phyloP scores from a whole-genome alignment of 2,329 filamentous ascomycete genomes.

The Daldinia sp. region DNA sequence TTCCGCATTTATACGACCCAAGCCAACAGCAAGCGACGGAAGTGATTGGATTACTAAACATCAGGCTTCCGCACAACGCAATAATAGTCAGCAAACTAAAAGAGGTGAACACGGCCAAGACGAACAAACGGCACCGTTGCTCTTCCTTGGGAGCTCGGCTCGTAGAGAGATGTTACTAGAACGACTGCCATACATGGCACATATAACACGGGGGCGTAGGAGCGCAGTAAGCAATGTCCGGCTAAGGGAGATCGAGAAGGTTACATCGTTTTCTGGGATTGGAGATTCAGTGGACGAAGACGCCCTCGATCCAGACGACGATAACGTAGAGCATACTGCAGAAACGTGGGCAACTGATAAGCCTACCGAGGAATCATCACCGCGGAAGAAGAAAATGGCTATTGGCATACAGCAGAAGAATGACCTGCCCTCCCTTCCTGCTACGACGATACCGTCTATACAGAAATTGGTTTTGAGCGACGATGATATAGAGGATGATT shows the following conservation, averaged over 20 bases:
- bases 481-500: conserved; percentile 84
- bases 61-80: conserved; percentile 37
- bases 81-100: conserved; percentile 37
- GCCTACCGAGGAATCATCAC: conserved; percentile 66
- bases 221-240: conserved; percentile 53
- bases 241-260: conserved; percentile 72
- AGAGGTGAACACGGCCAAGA: conserved; percentile 45
- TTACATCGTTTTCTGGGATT: conserved; percentile 75
- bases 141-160: conserved; percentile 74
- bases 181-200: conserved; percentile 85
- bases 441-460: conserved; percentile 60
- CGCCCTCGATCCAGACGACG: conserved; percentile 52
- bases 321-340: conserved; percentile 57
- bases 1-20: conserved; percentile 62
- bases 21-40: conserved; percentile 51
- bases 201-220: conserved; percentile 66
- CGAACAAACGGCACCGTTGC: conserved; percentile 54
- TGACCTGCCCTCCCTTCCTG: conserved; percentile 43
- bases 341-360: conserved; percentile 73
- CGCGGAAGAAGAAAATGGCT: conserved; percentile 59
- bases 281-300: conserved; percentile 53
- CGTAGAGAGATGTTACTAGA: conserved; percentile 84
- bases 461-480: conserved; percentile 81
- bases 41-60: conserved; percentile 41
- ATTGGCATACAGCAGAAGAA: conserved; percentile 53